Evolutionary conservation across 164 flowering plant genomes (phyloP).

Genomic region (Buxus sempervirens): DNA sequence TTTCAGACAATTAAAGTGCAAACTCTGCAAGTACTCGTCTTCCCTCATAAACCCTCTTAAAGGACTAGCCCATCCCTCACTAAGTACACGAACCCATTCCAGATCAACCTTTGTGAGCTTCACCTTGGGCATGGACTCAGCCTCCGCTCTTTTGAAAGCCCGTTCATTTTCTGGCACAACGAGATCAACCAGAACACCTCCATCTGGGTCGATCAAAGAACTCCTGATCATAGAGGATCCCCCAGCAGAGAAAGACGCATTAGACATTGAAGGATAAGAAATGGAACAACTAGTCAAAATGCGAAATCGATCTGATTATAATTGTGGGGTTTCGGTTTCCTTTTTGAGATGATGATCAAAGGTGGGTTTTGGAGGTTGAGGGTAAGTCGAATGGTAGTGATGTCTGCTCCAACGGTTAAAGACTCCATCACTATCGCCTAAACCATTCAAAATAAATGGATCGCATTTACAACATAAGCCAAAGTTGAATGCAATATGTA

Average conservation of each 20-base stretch:
- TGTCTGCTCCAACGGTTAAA: constrained; percentile 34
- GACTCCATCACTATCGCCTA: too few species aligned
- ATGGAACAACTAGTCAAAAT: constrained; percentile 25
- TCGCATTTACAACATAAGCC: too few species aligned
- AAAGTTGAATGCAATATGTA: too few species aligned
- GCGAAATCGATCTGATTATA: constrained; percentile 39
- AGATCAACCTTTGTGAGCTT: constrained; percentile 60
- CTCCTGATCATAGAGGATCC: constrained; percentile 35
- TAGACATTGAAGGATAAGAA: constrained; percentile 5
- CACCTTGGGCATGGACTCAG: constrained; percentile 57
- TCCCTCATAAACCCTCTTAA: constrained; percentile 93
- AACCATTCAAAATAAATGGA: too few species aligned
- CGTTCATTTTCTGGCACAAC: constrained; percentile 66
- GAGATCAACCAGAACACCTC: constrained; percentile 69
- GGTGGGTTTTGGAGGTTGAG: constrained; percentile 4
- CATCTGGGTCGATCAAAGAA: constrained; percentile 91
- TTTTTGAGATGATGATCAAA: background rate
- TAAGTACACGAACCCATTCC: constrained; percentile 87
- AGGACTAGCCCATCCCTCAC: constrained; percentile 98
- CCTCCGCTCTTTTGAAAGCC: constrained; percentile 44
- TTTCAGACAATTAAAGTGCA: constrained; percentile 78
- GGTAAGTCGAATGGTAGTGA: constrained; percentile 10
- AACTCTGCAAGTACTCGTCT: constrained; percentile 77
- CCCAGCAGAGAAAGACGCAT: background rate
- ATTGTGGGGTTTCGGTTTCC: constrained; percentile 14